Evolutionary conservation across 192 early-diverging fungal genomes (phyloP), one percentile per base, ranked within the genome.

Genomic region (Dimargaris xerosporica): DNA sequence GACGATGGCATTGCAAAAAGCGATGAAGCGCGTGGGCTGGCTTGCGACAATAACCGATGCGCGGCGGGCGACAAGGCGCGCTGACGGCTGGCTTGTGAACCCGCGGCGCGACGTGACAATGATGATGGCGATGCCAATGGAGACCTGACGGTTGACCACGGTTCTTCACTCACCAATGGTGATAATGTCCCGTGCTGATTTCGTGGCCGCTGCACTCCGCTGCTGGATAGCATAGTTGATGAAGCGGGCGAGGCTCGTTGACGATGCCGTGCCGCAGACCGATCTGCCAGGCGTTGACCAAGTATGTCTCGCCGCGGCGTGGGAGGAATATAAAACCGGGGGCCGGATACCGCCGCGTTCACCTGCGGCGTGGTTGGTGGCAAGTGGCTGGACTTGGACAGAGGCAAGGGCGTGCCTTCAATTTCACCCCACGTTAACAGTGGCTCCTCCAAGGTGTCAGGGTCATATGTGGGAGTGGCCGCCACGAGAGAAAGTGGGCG

Each of bases 61-160:
- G 56, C 56, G 17, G 56, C 56, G 19, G 56, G 56, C 9, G 56
- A 59, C 56, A 59, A 29, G 28, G 56, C 41, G 31, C 16, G 29
- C 13, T 42, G 56, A 19, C 56, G 56, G 16, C 3, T 39, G 29
- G 23, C n/a, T n/a, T n/a, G n/a, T n/a, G n/a, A n/a, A n/a, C n/a
- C n/a, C n/a, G n/a, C n/a, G n/a, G n/a, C n/a, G n/a, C n/a, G n/a
- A n/a, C n/a, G n/a, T n/a, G n/a, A n/a, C n/a, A n/a, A n/a, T n/a
- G n/a, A n/a, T n/a, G n/a, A n/a, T n/a, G n/a, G n/a, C n/a, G n/a
- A n/a, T n/a, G n/a, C n/a, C n/a, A n/a, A n/a, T n/a, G n/a, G n/a
- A n/a, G n/a, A n/a, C n/a, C n/a, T n/a, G n/a, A n/a, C n/a, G n/a
- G n/a, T n/a, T n/a, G n/a, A n/a, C n/a, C n/a, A n/a, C n/a, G n/a